Base-by-base conservation (phyloP, 2,329 filamentous ascomycete species). In the Aspergillus unguis region DNA sequence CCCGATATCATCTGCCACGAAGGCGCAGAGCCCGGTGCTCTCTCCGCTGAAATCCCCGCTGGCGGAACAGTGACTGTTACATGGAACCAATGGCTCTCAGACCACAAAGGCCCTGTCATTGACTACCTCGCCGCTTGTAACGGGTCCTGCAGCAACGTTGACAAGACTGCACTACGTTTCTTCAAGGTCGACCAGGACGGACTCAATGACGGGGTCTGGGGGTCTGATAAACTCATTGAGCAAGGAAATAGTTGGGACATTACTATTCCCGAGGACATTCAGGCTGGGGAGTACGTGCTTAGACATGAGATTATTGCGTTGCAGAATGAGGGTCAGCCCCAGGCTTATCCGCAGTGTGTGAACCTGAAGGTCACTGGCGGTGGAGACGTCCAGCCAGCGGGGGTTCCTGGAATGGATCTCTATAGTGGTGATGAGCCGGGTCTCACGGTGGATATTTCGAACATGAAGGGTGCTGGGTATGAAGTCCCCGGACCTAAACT, bases 61-160 rank as follows among this genome's bases (percentile, higher is more conserved):
- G 85, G 85, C 46, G 73, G 75, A 58, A 75, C 72, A 5, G 63
- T 86, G 61, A 71, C 77, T 41, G 67, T 87, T 44, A 75, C 80
- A 58, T 87, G 85, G 85, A 80, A 76, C 52, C 72, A 73, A n/a
- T 87, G 85, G 85, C 83, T 84, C 8, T 75, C 79, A 2, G 79
- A 75, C 38, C 80, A 87, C 71, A 75, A 83, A 53, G 82, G 81
- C 1, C 83, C 84, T 5, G 77, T 86, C 56, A 74, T 86, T 54
- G 77, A 79, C 67, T 86, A 85, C 71, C 72, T 85, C 5, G 84
- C 84, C 37, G 74, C 74, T 54, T 83, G 80, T 65, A 66, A 75
- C 44, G 78, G 75, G 26, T 75, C 80, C 62, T 84, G 80, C 64
- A 72, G 76, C 40, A 65, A 67, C 0, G 79, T 77, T 52, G 75